Base-by-base conservation (phyloP, 2,329 filamentous ascomycete species). In the Xylariaceae sp. region DNA sequence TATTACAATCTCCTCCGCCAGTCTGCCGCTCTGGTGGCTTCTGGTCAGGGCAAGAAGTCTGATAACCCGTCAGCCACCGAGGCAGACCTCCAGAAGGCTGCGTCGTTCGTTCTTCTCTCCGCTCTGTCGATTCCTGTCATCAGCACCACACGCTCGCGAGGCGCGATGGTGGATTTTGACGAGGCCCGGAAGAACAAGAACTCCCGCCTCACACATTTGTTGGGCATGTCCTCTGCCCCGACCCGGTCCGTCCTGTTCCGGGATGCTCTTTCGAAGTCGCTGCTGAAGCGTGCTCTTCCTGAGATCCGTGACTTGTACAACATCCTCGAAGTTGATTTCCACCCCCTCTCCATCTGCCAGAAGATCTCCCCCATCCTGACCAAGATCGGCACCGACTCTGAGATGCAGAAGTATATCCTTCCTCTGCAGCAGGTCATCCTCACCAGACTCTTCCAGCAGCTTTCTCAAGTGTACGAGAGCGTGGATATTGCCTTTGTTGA, bases 151-250 rank as follows among this genome's bases (percentile, higher is more conserved):
- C 83, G 92, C 58, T 98, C 92, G 38, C 87, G 92, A 32, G 92
- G 92, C 59, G 92, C 90, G 45, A 81, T 98, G 65, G 85, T 97
- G 35, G 92, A 98, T 64, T 89, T 95, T 42, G 92, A 98, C 54
- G 89, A 97, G 69, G 88, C 87, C 32, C 85, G 85, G 67, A 97
- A 95, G 77, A 97, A 92, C 76, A 97, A 97, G 80, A 98, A 97
- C 71, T 89, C 88, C 17, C 88, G 92, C 44, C 80, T 98, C 29
- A 97, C 92, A 38, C 94, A 96, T 67, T 78, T 98, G 31, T 78
- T 98, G 45, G 89, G 90, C 60, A 96, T 98, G 89, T 76, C 79
- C 34, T 81, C 85, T 57, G 81, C 89, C 16, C 92, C 92, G 28
- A 94, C 88, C 38, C 88, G 92, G 67, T 79, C 83, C 48, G 85